Base-by-base conservation (phyloP, 495 filamentous ascomycete genomes). In the Friedmanniomyces endolithicus region DNA sequence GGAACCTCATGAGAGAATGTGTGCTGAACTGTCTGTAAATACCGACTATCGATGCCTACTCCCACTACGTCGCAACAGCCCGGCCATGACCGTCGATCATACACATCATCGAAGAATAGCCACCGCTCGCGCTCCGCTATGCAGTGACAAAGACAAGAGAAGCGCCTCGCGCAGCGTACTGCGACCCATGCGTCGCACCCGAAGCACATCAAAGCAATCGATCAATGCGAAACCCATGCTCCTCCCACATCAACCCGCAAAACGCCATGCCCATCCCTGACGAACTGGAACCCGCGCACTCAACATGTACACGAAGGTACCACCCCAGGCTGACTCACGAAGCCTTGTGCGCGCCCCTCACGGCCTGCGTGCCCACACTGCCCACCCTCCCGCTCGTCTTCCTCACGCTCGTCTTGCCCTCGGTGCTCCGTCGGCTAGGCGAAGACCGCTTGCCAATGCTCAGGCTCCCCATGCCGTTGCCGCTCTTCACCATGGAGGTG, bases 321-420 rank as follows among this genome's bases (percentile, higher is more conserved):
- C 82, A 86, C 68, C 11, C 20, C 34, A 25, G 11, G 19, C 20
- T 4, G 20, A 6, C 22, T 55, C 33, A 56, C 20, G 54, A 61
- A 48, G 58, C 57, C 51, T 59, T 54, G 23, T 59, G 41, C 43
- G 55, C 51, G 41, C 27, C 27, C 27, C 52, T 60, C 9, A 50
- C 48, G 8, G 34, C 61, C 20, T 58, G 58, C 23, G 49, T 39
- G 23, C 83, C 81, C 16, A 84, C 72, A 64, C 90, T 94, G 8
- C 88, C 88, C n/a, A 95, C 77, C 9, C 90, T 79, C n/a, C 88
- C 88, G 67, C 89, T 95, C 6, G 85, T 84, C 73, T 98, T 98
- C 51, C 90, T 79, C 23, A 96, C 83, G 14, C 87, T 87, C 74
- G 75, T 52, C 63, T 71, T 58, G 75, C 72, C 64, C 69, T 74